A percentile compares a stretch with the other conserved stretches of the same genome.
phyloP scores from a whole-genome alignment of 805 yeast genomes.

The Kodamaea hsintzibuensis region DNA sequence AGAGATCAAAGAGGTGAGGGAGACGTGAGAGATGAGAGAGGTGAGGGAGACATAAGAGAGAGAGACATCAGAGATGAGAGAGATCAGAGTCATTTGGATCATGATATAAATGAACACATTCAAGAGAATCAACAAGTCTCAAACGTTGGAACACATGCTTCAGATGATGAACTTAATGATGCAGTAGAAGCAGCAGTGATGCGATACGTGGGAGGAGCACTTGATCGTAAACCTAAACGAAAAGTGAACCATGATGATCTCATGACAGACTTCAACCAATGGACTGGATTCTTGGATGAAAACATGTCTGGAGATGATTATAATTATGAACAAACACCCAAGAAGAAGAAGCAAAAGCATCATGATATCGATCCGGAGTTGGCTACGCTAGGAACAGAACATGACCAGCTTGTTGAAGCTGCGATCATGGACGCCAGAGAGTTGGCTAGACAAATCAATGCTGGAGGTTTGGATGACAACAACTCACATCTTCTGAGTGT shows the following conservation, averaged over 20 bases:
- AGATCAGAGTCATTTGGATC: no score
- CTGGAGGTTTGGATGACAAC: conserved; percentile 9
- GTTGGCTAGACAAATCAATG: conserved; percentile 45
- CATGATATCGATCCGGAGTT: conserved; percentile 41
- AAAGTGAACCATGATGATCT: conserved; percentile 33
- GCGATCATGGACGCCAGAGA: conserved; percentile 70
- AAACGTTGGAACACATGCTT: not conserved
- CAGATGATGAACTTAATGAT: conserved; percentile 32
- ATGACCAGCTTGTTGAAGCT: conserved; percentile 66
- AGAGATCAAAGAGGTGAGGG: no score
- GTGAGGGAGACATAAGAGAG: no score
- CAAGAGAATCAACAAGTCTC: not conserved
- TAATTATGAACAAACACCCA: conserved; percentile 11
- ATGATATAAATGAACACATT: conserved; percentile 1
- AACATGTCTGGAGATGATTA: conserved; percentile 13
- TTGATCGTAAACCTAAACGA: conserved; percentile 30
- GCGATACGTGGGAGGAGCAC: conserved; percentile 66
- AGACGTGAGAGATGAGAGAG: no score
- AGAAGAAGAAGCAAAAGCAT: conserved; percentile 29
- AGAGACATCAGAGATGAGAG: no score
- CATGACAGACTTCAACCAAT: conserved; percentile 49
- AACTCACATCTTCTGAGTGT: conserved; percentile 11
- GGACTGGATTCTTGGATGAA: conserved; percentile 39
- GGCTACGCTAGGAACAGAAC: conserved; percentile 45
- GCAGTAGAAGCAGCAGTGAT: conserved; percentile 80